A percentile compares a stretch with the other conserved stretches of the same genome.
Evolutionary conservation across 495 filamentous ascomycete species (phyloP).

Genomic region (Parathielavia hyrcaniae): DNA sequence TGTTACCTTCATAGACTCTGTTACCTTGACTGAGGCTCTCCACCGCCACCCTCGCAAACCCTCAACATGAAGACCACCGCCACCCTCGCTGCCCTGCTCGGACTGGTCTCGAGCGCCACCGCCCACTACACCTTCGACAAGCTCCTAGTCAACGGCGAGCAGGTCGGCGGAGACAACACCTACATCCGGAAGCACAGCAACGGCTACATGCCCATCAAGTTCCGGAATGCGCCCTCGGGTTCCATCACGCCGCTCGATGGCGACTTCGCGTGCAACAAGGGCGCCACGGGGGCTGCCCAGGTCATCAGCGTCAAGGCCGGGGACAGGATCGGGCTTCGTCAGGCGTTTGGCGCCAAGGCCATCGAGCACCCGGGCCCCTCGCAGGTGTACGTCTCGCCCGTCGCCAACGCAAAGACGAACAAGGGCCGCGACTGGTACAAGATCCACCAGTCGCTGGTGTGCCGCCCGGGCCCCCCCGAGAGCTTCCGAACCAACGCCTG

Average conservation of each 20-base stretch:
- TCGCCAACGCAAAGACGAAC: slow-evolving; percentile 1
- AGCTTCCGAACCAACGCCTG: neutral
- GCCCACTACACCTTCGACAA: slow-evolving; percentile 6
- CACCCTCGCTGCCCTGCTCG: slow-evolving; percentile 1
- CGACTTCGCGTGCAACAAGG: slow-evolving; percentile 8
- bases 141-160: slow-evolving; percentile 4
- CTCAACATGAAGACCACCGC: slow-evolving; percentile 1
- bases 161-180: slow-evolving; percentile 3
- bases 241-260: slow-evolving; percentile 1
- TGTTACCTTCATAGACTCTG: neutral
- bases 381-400: slow-evolving; percentile 3
- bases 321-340: slow-evolving; percentile 3
- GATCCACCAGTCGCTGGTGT: slow-evolving; percentile 5
- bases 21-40: no score
- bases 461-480: neutral
- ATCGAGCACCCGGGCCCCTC: slow-evolving; percentile 3
- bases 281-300: slow-evolving; percentile 1
- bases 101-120: slow-evolving; percentile 2
- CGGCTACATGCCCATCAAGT: slow-evolving; percentile 7
- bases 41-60: neutral
- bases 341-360: slow-evolving; percentile 2
- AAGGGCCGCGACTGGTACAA: slow-evolving; percentile 4
- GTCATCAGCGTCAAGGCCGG: slow-evolving; percentile 3
- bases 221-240: neutral
- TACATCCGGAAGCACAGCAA: slow-evolving; percentile 5